Percentiles rank a stretch among this genome's conserved stretches.
Evolutionary conservation across 2,329 filamentous ascomycete species (phyloP).

Genomic region (Sporothrix variecibatus): DNA sequence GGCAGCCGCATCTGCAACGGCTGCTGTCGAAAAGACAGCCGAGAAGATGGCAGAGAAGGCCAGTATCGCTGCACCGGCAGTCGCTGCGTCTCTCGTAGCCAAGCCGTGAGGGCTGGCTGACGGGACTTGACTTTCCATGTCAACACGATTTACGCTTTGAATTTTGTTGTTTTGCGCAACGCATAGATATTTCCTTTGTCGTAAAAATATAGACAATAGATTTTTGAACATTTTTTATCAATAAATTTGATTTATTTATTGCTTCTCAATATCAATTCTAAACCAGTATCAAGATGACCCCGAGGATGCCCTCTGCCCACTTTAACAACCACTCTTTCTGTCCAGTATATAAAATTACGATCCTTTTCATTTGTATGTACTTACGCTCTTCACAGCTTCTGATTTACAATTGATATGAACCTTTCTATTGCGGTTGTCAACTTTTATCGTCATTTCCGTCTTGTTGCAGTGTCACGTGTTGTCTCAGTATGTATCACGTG

Average conservation of each 20-base stretch:
- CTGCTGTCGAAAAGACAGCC: background rate
- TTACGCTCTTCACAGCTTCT: too few species aligned
- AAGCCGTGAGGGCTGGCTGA: background rate
- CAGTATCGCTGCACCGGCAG: background rate
- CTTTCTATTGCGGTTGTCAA: too few species aligned
- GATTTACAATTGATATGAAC: too few species aligned
- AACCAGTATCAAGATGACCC: background rate
- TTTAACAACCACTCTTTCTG: too few species aligned
- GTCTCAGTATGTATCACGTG: background rate
- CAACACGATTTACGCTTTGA: background rate
- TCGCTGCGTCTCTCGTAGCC: background rate
- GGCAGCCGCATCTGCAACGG: too few species aligned
- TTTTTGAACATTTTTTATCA: background rate
- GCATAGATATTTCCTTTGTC: background rate
- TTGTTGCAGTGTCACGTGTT: background rate
- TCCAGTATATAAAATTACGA: too few species aligned
- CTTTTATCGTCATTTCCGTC: too few species aligned
- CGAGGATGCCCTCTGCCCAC: too few species aligned
- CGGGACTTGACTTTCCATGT: too few species aligned
- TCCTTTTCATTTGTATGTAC: too few species aligned
- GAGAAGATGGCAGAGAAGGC: background rate
- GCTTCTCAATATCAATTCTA: background rate
- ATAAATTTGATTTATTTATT: background rate
- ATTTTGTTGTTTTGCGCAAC: background rate
- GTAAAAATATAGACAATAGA: background rate